Evolutionary conservation across 2,329 filamentous ascomycete species (phyloP).

Genomic region (Claviceps humidiphila): DNA sequence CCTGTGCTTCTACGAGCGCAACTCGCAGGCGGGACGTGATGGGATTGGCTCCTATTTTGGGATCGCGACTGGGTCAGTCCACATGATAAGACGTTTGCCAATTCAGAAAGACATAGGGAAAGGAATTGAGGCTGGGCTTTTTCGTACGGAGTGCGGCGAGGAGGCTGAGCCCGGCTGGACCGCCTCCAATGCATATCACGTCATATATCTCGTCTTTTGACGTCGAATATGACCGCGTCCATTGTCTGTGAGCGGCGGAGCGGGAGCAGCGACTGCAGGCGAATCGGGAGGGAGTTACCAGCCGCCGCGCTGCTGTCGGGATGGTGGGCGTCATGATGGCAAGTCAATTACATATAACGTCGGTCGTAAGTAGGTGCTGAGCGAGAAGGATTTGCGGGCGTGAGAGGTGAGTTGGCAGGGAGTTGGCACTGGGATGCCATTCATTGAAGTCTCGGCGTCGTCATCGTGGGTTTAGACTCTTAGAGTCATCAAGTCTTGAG

Average conservation of each 20-base stretch:
- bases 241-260: constrained; percentile 20
- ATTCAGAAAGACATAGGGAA: neutral
- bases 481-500: too few relatives aligned
- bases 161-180: constrained; percentile 77
- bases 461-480: too few relatives aligned
- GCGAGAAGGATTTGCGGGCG: neutral
- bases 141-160: constrained; percentile 57
- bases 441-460: neutral
- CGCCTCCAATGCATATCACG: constrained; percentile 82
- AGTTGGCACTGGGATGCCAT: neutral
- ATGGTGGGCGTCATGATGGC: neutral
- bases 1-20: constrained; percentile 82
- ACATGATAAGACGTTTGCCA: too few relatives aligned
- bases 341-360: neutral
- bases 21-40: constrained; percentile 65
- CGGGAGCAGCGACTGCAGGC: constrained; percentile 36
- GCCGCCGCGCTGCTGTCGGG: constrained; percentile 16
- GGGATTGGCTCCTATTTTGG: constrained; percentile 52
- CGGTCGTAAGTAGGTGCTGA: neutral
- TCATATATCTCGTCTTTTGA: constrained; percentile 65
- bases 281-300: constrained; percentile 18
- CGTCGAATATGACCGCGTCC: constrained; percentile 29
- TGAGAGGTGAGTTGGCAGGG: neutral
- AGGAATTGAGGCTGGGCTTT: neutral
- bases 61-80: too few relatives aligned